Conservation (phyloP, 225 moss, liverwort and hornwort genomes). For the Thuidium tamariscinum region DNA sequence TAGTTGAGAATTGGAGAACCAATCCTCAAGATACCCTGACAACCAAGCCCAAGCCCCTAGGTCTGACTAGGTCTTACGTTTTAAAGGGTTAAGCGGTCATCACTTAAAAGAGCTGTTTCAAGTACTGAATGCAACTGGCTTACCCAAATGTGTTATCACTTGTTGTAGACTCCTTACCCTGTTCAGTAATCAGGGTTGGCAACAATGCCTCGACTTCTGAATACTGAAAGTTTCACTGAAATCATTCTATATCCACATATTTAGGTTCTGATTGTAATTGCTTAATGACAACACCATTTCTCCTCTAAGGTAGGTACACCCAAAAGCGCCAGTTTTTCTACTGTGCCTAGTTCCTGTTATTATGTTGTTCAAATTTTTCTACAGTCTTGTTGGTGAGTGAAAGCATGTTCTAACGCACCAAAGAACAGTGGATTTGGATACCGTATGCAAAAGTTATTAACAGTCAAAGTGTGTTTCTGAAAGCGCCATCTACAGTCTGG, state of each 20-base stretch:
- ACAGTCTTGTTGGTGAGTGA: no score
- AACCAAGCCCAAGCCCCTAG: no score
- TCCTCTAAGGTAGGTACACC: no score
- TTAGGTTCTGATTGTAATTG: background rate
- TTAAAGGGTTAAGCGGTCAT: background rate
- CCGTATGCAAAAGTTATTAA: no score
- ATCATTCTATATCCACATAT: background rate
- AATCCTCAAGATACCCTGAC: background rate
- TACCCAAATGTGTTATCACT: background rate
- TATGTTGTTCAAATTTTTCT: no score
- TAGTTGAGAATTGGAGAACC: background rate
- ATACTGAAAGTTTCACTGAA: background rate
- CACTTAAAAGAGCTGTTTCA: background rate
- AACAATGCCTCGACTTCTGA: background rate
- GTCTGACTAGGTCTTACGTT: background rate
- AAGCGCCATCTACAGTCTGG: no score
- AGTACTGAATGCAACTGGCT: background rate
- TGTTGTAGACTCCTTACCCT: background rate
- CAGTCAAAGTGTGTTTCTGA: no score
- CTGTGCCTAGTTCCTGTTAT: no score
- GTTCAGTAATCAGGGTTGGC: background rate
- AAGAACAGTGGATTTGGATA: no score
- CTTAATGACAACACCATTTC: background rate
- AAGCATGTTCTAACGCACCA: no score
- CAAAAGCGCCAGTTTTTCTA: no score